These are phyloP conservation scores for Domatiomyces globalis DNA, from an alignment of 2,329 filamentous ascomycete species.

Conservation along the genomic window DNA sequence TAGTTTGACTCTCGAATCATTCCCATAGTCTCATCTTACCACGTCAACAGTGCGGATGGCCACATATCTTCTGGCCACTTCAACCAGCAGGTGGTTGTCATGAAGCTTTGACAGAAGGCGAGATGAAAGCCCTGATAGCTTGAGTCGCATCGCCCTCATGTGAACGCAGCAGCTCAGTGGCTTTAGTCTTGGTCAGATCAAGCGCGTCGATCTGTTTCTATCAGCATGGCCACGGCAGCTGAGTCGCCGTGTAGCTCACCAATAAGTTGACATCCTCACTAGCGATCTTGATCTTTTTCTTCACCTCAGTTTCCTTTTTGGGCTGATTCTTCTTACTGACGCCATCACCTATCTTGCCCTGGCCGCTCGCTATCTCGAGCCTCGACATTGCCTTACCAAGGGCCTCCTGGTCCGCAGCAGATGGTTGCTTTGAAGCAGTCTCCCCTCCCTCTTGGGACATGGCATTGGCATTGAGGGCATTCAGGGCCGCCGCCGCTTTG, in stretches of 20 bases:
- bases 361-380: constrained; percentile 30
- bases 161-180: constrained; percentile 33
- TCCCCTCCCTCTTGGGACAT: constrained; percentile 24
- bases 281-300: constrained; percentile 31
- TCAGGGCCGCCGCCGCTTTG: constrained; percentile 37
- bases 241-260: constrained; percentile 23
- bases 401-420: constrained; percentile 32
- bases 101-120: constrained; percentile 15
- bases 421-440: constrained; percentile 18
- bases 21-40: background rate
- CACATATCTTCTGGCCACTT: background rate
- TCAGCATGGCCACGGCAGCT: background rate
- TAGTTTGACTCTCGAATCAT: background rate
- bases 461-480: constrained; percentile 31
- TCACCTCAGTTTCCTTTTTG: constrained; percentile 26
- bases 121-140: constrained; percentile 31
- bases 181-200: constrained; percentile 33
- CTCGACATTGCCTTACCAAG: constrained; percentile 37
- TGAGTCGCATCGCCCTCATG: constrained; percentile 31
- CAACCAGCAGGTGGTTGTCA: background rate
- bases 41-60: background rate
- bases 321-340: constrained; percentile 19
- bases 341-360: constrained; percentile 15
- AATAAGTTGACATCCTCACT: constrained; percentile 33
- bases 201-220: constrained; percentile 29